phyloP scores from a whole-genome alignment of 805 yeast genomes.

The Kazachstania martiniae region DNA sequence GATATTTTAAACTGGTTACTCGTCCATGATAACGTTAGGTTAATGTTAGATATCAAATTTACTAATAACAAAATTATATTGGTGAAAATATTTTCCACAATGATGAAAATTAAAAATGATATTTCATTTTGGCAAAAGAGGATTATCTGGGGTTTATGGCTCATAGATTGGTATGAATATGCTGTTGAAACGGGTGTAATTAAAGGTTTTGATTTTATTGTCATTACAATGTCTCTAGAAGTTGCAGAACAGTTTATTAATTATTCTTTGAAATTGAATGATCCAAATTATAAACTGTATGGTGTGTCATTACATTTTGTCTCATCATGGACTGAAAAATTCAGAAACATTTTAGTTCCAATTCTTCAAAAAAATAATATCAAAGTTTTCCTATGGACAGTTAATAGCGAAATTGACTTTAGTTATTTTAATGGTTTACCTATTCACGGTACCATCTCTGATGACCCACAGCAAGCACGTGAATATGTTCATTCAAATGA shows the following conservation, averaged over 20 bases:
- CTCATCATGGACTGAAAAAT: conserved; percentile 37
- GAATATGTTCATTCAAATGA: no score
- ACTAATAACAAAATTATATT: conserved; percentile 35
- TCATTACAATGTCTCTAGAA: conserved; percentile 28
- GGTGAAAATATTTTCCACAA: conserved; percentile 28
- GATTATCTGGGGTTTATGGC: conserved; percentile 45
- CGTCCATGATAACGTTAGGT: conserved; percentile 21
- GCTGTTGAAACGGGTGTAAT: conserved; percentile 32
- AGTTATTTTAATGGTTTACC: conserved; percentile 20
- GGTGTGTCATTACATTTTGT: conserved; percentile 42
- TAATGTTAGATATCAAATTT: conserved; percentile 45
- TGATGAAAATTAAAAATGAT: conserved; percentile 32
- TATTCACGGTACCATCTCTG: conserved; percentile 25
- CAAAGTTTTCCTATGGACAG: conserved; percentile 42
- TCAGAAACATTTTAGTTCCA: conserved; percentile 19
- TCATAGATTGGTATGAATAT: conserved; percentile 33
- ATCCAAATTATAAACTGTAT: conserved; percentile 38
- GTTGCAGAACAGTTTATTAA: conserved; percentile 25
- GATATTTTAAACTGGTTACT: conserved; percentile 33
- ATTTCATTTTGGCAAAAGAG: conserved; percentile 34
- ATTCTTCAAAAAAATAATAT: conserved; percentile 25
- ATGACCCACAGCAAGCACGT: conserved; percentile 19
- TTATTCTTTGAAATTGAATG: conserved; percentile 30
- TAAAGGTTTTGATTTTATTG: conserved; percentile 27
- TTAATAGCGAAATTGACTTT: conserved; percentile 30